phyloP scores from a whole-genome alignment of 352 stramenopile species.

The Pythium dissimile region DNA sequence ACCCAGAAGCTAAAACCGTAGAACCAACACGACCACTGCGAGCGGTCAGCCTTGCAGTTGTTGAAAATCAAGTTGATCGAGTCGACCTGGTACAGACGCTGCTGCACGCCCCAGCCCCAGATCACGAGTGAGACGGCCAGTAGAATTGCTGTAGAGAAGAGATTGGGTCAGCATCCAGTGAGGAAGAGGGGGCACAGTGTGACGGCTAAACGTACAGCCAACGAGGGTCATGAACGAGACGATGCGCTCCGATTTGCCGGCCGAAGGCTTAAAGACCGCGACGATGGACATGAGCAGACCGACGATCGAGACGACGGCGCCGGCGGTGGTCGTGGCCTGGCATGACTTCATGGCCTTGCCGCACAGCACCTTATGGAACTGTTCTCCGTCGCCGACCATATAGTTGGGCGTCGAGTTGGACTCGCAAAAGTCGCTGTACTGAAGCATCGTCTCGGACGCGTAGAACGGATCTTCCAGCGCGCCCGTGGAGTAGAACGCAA shows the following conservation, averaged over 20 bases:
- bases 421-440: conserved; percentile 73
- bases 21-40: conserved; percentile 82
- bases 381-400: conserved; percentile 73
- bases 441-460: conserved; percentile 69
- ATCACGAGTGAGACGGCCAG: conserved; percentile 73
- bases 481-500: conserved; percentile 80
- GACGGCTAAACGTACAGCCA: conserved; percentile 45
- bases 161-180: too few species aligned
- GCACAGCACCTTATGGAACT: conserved; percentile 71
- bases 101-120: conserved; percentile 73
- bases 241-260: conserved; percentile 65
- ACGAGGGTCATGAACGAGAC: conserved; percentile 83
- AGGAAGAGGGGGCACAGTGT: not conserved
- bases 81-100: conserved; percentile 77
- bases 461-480: conserved; percentile 74
- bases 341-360: conserved; percentile 67
- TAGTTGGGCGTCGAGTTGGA: conserved; percentile 62
- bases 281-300: conserved; percentile 63
- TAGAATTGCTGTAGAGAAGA: conserved; percentile 44
- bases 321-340: conserved; percentile 59
- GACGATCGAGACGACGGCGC: conserved; percentile 56
- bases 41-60: conserved; percentile 63
- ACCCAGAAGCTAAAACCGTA: conserved; percentile 87
- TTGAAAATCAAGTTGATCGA: conserved; percentile 74
- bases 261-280: conserved; percentile 72